Evolutionary conservation across 768 basidiomycete genomes (phyloP), one percentile per base, ranked within the genome.

Genomic region (Paxillus ammoniavirescens): DNA sequence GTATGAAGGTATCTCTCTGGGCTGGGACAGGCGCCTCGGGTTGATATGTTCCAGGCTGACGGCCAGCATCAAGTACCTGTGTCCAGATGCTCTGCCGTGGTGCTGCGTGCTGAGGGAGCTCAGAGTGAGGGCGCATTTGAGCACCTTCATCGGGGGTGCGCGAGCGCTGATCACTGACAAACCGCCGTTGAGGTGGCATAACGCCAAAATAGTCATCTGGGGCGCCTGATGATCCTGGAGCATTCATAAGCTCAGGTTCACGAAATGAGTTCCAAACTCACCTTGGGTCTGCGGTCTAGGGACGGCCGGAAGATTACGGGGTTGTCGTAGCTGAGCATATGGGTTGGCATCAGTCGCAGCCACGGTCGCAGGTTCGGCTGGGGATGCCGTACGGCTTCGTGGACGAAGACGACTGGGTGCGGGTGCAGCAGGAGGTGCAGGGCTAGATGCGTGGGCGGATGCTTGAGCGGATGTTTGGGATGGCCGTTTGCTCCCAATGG

Each of bases 71-170:
- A 57, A 95, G 83, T 43, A 89, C 91, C 66, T 91, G 87, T 63
- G 89, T 93, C 95, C 94, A 98, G 52, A 95, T 79, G 45, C 75
- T 82, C 51, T 89, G 87, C 42, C 88, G 81, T 28, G 82, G 73
- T 42, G 82, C 71, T 2, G 54, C 54, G 77, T 53, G 62, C 21
- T 77, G 74, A 35, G 81, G 78, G 53, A 77, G 72, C 6, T 84
- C 82, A 17, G 82, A 75, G 53, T 86, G 83, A 14, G 76, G 77
- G 15, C 80, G 82, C 35, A 78, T 68, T 54, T 76, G 79, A 21
- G 71, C 76, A 53, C 82, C 81, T 23, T 86, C 85, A 53, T 82
- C 78, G 58, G 80, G 77, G 3, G 82, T 81, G 45, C 82, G 82
- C 55, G 76, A 63, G 62, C 74, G 81, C 58, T 76, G 82, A 55